Evolutionary conservation across 495 filamentous ascomycete genomes (phyloP).

Genomic region (Xylaria cubensis): DNA sequence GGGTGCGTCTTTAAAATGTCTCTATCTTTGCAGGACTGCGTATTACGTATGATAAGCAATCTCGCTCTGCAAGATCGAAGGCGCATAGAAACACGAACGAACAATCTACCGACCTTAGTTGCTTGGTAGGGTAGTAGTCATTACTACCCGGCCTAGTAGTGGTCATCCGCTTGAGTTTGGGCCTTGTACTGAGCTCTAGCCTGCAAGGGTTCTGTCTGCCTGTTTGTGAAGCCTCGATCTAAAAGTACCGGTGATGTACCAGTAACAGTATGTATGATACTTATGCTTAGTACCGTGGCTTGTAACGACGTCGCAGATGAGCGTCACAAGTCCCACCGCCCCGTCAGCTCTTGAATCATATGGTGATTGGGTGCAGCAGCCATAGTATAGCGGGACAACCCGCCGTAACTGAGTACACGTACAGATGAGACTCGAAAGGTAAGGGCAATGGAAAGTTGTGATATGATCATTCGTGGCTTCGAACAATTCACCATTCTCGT

Average conservation of each 20-base stretch:
- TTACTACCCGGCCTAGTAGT: conserved; percentile 6
- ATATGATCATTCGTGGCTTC: not conserved
- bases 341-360: not conserved
- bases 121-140: conserved; percentile 15
- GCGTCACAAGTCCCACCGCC: not conserved
- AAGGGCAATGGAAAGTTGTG: not conserved
- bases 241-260: conserved; percentile 7
- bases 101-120: conserved; percentile 20
- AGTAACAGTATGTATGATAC: not conserved
- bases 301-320: not conserved
- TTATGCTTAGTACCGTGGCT: conserved; percentile 2
- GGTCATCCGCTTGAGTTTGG: conserved; percentile 15
- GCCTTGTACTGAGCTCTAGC: not conserved
- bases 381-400: conserved; percentile 16
- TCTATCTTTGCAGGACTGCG: not conserved
- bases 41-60: conserved; percentile 20
- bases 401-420: not conserved
- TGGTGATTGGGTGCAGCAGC: conserved; percentile 12
- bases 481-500: not conserved
- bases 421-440: not conserved
- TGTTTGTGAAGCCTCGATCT: conserved; percentile 13
- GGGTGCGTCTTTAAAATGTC: not conserved
- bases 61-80: conserved; percentile 13
- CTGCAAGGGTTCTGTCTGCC: conserved; percentile 17
- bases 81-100: conserved; percentile 7